Percentiles rank a stretch among this genome's conserved stretches.
These are phyloP conservation scores for Polyplosphaeria fusca DNA, from an alignment of 495 filamentous ascomycete species.

Conservation along the genomic window DNA sequence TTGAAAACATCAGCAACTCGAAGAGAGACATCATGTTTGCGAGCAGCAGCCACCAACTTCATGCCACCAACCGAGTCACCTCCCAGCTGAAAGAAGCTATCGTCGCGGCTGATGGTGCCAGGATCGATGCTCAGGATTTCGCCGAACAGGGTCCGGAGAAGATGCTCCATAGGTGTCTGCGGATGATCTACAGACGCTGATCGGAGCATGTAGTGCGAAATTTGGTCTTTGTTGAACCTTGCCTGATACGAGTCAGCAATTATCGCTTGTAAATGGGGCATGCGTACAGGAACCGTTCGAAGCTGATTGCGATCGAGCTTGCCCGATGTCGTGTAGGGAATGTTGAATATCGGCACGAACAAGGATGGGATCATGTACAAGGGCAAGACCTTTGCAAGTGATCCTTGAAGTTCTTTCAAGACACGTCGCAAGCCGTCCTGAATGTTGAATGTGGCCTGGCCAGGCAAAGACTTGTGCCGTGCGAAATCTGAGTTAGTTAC, in stretches of 20 bases:
- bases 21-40: conserved; percentile 9
- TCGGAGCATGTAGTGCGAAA: conserved; percentile 46
- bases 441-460: conserved; percentile 13
- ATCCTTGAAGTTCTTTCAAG: conserved; percentile 9
- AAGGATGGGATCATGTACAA: conserved; percentile 29
- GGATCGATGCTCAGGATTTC: conserved; percentile 17
- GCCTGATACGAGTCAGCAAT: conserved; percentile 38
- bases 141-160: conserved; percentile 17
- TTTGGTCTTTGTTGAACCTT: conserved; percentile 42
- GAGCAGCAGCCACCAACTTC: conserved; percentile 22
- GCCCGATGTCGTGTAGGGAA: conserved; percentile 21
- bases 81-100: conserved; percentile 27
- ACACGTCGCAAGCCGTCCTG: neutral
- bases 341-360: conserved; percentile 17
- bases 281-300: neutral
- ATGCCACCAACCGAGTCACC: conserved; percentile 25
- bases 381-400: conserved; percentile 13
- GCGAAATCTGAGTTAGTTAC: conserved; percentile 1
- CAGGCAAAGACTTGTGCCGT: neutral
- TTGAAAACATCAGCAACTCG: conserved; percentile 51
- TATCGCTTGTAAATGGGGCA: neutral
- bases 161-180: conserved; percentile 10
- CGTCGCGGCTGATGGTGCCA: conserved; percentile 16
- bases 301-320: conserved; percentile 20
- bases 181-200: conserved; percentile 33